phyloP scores from a whole-genome alignment of 208 protist genomes.

The Endotrypanum monterogeii region DNA sequence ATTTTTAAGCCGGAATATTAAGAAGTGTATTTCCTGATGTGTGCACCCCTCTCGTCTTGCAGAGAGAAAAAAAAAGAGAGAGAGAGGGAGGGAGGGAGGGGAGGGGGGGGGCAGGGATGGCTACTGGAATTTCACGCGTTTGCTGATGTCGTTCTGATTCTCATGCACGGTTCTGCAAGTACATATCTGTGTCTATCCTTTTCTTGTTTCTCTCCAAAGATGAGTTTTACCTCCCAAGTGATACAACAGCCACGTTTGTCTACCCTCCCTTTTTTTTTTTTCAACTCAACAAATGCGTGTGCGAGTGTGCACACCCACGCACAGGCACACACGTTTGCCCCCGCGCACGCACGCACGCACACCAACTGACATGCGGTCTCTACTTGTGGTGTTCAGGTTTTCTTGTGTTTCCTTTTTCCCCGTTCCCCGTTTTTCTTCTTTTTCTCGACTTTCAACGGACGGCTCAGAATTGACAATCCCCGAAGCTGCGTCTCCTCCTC shows the following conservation, averaged over 20 bases:
- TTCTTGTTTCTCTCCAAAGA: background rate
- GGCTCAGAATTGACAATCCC: background rate
- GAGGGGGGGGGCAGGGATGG: no score
- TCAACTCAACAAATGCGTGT: background rate
- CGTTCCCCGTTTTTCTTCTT: background rate
- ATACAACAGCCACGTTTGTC: background rate
- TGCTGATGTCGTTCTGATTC: no score
- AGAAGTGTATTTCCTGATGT: background rate
- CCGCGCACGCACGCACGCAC: background rate
- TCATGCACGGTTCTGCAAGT: no score
- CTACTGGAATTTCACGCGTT: no score
- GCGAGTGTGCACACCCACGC: background rate
- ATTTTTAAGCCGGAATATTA: constrained; percentile 87
- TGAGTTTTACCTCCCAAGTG: no score
- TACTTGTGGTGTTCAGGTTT: background rate
- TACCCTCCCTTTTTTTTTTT: background rate
- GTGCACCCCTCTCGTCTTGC: background rate
- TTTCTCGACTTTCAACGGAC: background rate
- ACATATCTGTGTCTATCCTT: no score
- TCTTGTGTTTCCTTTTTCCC: constrained; percentile 15
- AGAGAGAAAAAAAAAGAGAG: background rate
- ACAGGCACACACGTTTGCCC: background rate
- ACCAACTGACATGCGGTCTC: background rate
- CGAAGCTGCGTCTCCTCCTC: background rate
- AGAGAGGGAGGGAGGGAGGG: background rate